These are phyloP conservation scores for Balakata baccata DNA, from an alignment of 345 rosid species.

Conservation along the genomic window DNA sequence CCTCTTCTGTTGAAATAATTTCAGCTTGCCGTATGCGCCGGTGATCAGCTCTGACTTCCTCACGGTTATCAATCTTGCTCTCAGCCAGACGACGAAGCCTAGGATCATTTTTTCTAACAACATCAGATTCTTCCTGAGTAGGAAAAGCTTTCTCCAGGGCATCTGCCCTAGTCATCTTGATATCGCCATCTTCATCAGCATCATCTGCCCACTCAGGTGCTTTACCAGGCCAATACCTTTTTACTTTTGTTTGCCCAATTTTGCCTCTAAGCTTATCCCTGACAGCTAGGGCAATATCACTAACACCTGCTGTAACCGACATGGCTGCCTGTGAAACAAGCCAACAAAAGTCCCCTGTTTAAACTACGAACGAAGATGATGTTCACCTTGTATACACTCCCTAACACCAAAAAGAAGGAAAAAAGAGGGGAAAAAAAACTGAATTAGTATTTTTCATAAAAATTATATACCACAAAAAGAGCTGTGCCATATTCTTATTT, in stretches of 20 bases:
- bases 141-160: conserved; percentile 59
- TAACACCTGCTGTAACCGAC: conserved; percentile 79
- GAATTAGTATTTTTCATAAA: not conserved
- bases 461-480: not conserved
- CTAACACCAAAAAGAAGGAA: not conserved
- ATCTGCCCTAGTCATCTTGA: conserved; percentile 45
- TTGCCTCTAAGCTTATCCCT: conserved; percentile 71
- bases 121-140: conserved; percentile 33
- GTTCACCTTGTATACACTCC: not conserved
- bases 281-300: conserved; percentile 52
- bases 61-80: conserved; percentile 54
- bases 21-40: conserved; percentile 60
- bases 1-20: conserved; percentile 59
- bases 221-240: conserved; percentile 73
- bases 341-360: not conserved
- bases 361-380: not conserved
- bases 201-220: conserved; percentile 78
- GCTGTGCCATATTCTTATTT: not conserved
- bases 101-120: conserved; percentile 50
- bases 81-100: conserved; percentile 69
- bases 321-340: conserved; percentile 19
- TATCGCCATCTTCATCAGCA: conserved; percentile 56
- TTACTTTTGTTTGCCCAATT: conserved; percentile 66
- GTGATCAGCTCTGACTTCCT: conserved; percentile 69
- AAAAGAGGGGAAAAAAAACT: not conserved